These are phyloP conservation scores for Penicillium egyptiacum DNA, from an alignment of 495 filamentous ascomycete genomes.

Conservation along the genomic window DNA sequence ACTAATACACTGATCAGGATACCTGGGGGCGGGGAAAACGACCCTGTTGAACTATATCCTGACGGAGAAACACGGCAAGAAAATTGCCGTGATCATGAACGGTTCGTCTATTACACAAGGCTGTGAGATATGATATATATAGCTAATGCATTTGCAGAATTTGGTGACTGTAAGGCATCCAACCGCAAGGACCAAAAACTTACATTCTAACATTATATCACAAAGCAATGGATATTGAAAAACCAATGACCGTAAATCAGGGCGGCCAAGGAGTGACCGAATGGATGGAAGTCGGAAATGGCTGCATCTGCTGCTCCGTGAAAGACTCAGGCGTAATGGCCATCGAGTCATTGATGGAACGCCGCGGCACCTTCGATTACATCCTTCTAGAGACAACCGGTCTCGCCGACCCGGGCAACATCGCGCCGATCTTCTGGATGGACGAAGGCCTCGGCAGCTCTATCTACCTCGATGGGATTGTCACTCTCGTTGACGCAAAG, in stretches of 20 bases:
- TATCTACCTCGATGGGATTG: constrained; percentile 95
- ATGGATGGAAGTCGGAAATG: constrained; percentile 94
- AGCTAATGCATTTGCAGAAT: constrained; percentile 59
- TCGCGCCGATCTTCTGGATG: constrained; percentile 96
- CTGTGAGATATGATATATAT: constrained; percentile 1
- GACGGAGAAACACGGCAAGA: constrained; percentile 91
- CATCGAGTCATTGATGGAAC: constrained; percentile 94
- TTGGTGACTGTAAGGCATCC: constrained; percentile 77
- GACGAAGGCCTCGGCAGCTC: constrained; percentile 91
- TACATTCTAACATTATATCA: constrained; percentile 4
- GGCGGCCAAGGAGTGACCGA: constrained; percentile 84
- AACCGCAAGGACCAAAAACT: not conserved
- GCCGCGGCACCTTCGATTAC: constrained; percentile 92
- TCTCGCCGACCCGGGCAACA: constrained; percentile 91
- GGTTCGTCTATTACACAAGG: constrained; percentile 47
- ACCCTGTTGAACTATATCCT: constrained; percentile 95
- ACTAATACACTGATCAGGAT: constrained; percentile 48
- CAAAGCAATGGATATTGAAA: constrained; percentile 88
- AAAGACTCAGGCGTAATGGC: constrained; percentile 93
- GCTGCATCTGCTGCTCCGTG: constrained; percentile 97
- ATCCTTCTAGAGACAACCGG: constrained; percentile 97
- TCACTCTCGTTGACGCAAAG: constrained; percentile 93
- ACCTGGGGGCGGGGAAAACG: constrained; percentile 93
- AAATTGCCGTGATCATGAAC: constrained; percentile 96
- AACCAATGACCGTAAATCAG: constrained; percentile 83